These are phyloP conservation scores for Yarrowia porcina DNA, from an alignment of 805 yeast genomes.

Conservation along the genomic window DNA sequence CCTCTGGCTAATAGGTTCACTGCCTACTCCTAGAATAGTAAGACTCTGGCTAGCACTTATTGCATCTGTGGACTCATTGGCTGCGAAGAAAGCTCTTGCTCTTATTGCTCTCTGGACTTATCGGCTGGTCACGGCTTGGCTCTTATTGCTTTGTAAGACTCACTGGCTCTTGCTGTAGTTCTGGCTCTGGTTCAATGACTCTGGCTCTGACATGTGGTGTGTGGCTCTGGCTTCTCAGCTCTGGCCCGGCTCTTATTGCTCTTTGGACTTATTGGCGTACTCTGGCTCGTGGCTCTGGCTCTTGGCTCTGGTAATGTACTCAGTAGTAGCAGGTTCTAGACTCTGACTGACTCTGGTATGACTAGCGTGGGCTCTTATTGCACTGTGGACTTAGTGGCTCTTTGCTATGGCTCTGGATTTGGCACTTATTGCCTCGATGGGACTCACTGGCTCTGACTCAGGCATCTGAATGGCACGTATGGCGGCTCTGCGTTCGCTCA, in stretches of 20 bases:
- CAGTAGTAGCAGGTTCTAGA: no score
- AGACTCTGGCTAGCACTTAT: not conserved
- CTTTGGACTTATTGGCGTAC: not conserved
- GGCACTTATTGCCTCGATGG: not conserved
- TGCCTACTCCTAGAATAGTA: not conserved
- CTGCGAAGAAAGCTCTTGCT: not conserved
- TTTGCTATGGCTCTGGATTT: not conserved
- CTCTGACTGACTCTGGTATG: not conserved
- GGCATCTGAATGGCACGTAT: not conserved
- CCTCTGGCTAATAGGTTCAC: not conserved
- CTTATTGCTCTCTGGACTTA: not conserved
- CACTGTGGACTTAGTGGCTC: no score
- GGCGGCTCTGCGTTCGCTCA: no score
- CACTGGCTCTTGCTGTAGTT: not conserved
- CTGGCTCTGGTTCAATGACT: not conserved
- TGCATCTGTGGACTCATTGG: slow-evolving; percentile 1
- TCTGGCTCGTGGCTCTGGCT: not conserved
- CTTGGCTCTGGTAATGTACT: no score
- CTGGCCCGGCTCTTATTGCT: not conserved
- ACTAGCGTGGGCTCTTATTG: no score
- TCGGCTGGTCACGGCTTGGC: not conserved
- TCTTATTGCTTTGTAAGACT: not conserved
- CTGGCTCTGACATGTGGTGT: not conserved
- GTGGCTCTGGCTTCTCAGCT: not conserved
- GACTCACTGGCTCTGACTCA: slow-evolving; percentile 1